Conservation (phyloP, 257 asterid genomes). For the Hygrophila difformis region DNA sequence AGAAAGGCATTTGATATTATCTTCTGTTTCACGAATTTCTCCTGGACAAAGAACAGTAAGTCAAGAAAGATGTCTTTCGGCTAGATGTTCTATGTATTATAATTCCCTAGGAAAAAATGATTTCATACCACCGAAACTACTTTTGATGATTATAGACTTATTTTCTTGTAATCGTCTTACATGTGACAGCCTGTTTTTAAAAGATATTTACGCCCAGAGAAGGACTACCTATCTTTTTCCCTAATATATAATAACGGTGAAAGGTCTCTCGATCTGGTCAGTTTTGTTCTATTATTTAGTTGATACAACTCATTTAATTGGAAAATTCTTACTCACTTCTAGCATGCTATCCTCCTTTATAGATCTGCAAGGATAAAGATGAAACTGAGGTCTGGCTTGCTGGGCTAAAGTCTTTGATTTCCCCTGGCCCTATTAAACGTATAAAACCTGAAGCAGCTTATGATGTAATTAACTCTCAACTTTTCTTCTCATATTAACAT, state of each 20-base stretch:
- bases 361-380: constrained; percentile 90
- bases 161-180: constrained; percentile 11
- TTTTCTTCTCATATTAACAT: no score
- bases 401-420: constrained; percentile 66
- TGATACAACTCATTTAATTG: not conserved
- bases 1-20: constrained; percentile 75
- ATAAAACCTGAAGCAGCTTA: constrained; percentile 55
- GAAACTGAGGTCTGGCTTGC: constrained; percentile 92
- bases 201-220: constrained; percentile 93
- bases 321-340: not conserved
- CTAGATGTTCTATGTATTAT: constrained; percentile 9
- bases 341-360: constrained; percentile 3
- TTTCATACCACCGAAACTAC: no score
- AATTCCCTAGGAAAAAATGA: not conserved
- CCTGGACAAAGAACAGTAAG: constrained; percentile 99
- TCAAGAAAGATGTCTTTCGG: constrained; percentile 24
- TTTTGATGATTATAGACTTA: not conserved
- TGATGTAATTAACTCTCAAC: constrained; percentile 39
- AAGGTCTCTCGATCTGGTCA: constrained; percentile 91
- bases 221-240: constrained; percentile 91
- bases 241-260: constrained; percentile 83
- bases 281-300: constrained; percentile 15
- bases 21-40: constrained; percentile 68
- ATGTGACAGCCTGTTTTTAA: constrained; percentile 76
- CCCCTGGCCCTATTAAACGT: constrained; percentile 63